Evolutionary conservation across 441 rosid species (phyloP).

Genomic region (Adansonia rubrostipa): DNA sequence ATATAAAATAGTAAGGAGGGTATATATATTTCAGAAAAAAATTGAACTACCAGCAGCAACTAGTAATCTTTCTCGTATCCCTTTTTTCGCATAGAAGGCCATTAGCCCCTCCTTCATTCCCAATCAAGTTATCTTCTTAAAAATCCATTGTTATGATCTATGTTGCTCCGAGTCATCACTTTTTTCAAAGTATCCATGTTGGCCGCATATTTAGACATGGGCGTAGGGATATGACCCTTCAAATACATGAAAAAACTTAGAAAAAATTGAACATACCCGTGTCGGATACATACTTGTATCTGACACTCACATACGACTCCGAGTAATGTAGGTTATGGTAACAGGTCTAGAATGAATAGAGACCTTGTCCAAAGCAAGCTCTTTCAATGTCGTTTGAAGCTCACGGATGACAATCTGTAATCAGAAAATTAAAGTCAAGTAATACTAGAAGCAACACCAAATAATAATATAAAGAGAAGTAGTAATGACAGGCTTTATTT

Average conservation of each 20-base stretch:
- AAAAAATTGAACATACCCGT: too few relatives aligned
- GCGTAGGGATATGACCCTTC: too few relatives aligned
- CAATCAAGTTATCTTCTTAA: conserved; percentile 12
- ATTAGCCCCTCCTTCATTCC: neutral
- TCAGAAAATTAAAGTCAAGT: conserved; percentile 27
- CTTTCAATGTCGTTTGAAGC: conserved; percentile 68
- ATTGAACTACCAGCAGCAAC: neutral
- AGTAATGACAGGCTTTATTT: conserved; percentile 18
- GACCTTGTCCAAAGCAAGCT: conserved; percentile 83
- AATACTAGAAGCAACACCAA: neutral
- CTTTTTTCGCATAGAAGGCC: neutral
- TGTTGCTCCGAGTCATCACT: too few relatives aligned
- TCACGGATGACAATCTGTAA: conserved; percentile 74
- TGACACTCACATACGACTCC: too few relatives aligned
- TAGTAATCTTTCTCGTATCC: neutral
- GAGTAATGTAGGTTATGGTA: neutral
- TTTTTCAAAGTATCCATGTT: too few relatives aligned
- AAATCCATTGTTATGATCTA: neutral
- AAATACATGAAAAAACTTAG: too few relatives aligned
- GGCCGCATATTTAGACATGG: too few relatives aligned
- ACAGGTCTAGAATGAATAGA: conserved; percentile 11
- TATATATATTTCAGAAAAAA: neutral
- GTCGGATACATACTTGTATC: too few relatives aligned
- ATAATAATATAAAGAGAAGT: neutral
- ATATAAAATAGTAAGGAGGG: conserved; percentile 8